A percentile compares a stretch with the other conserved stretches of the same genome.
Conservation (phyloP, 192 early-diverging fungal genomes). For the Cetraspora pellucida region DNA sequence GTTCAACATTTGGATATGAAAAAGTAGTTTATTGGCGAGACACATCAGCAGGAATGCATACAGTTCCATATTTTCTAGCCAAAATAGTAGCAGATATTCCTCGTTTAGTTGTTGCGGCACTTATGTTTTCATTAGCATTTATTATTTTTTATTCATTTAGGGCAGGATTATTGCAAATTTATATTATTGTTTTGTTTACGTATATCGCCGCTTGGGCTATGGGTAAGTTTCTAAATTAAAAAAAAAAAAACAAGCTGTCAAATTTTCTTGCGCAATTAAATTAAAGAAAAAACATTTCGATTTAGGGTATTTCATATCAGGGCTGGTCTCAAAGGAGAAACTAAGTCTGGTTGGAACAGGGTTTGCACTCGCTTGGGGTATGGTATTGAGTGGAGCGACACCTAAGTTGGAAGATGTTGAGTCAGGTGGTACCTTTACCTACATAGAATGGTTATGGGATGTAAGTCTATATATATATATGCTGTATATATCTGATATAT, state of each 20-base stretch:
- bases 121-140: slow-evolving; percentile 62
- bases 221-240: background rate
- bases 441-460: slow-evolving; percentile 57
- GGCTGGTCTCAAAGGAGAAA: slow-evolving; percentile 41
- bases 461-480: background rate
- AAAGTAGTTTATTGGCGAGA: slow-evolving; percentile 70
- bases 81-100: slow-evolving; percentile 65
- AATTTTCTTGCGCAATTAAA: background rate
- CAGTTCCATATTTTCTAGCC: slow-evolving; percentile 63
- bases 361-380: slow-evolving; percentile 64
- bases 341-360: slow-evolving; percentile 59
- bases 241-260: background rate
- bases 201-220: slow-evolving; percentile 61
- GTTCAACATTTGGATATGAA: slow-evolving; percentile 66
- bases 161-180: slow-evolving; percentile 37
- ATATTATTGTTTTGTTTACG: slow-evolving; percentile 51
- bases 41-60: slow-evolving; percentile 55
- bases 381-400: slow-evolving; percentile 59
- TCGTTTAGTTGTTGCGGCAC: slow-evolving; percentile 54
- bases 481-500: background rate
- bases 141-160: slow-evolving; percentile 59
- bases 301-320: slow-evolving; percentile 59
- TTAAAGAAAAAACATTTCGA: background rate
- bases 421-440: slow-evolving; percentile 29
- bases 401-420: slow-evolving; percentile 53